Evolutionary conservation across 352 stramenopile species (phyloP).

Genomic region (Phytopythium kandeliae): DNA sequence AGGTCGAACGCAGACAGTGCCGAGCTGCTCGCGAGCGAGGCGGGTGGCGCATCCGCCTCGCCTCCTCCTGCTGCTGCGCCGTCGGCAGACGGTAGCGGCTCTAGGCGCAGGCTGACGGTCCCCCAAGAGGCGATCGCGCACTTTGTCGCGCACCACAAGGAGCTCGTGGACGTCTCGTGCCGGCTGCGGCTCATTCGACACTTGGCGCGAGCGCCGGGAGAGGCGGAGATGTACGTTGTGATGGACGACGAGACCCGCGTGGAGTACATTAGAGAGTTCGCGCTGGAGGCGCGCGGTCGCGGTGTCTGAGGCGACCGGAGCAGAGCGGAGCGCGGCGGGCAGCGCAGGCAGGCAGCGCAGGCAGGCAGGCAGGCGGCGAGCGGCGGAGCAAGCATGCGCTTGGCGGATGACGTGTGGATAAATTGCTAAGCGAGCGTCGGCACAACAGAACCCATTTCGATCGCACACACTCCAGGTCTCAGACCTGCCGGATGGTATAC

Average conservation of each 20-base stretch:
- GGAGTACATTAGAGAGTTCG: slow-evolving; percentile 46
- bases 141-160: not conserved
- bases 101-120: not conserved
- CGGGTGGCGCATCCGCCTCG: too few relatives aligned
- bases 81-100: not conserved
- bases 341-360: too few relatives aligned
- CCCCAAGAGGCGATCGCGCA: not conserved
- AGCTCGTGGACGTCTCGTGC: not conserved
- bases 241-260: slow-evolving; percentile 42
- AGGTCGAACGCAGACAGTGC: too few relatives aligned
- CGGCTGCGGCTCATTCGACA: not conserved
- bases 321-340: not conserved
- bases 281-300: not conserved
- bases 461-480: too few relatives aligned
- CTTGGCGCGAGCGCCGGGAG: slow-evolving; percentile 3
- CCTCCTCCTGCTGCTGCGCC: not conserved
- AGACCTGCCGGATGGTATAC: too few relatives aligned
- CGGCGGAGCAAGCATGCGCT: too few relatives aligned
- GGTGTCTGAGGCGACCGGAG: too few relatives aligned
- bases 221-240: slow-evolving; percentile 16
- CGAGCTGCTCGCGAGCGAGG: too few relatives aligned
- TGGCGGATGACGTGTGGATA: too few relatives aligned
- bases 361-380: too few relatives aligned
- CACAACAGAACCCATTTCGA: too few relatives aligned
- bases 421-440: too few relatives aligned